These are phyloP conservation scores for Lineolata rhizophorae DNA, from an alignment of 495 filamentous ascomycete genomes.

Conservation along the genomic window DNA sequence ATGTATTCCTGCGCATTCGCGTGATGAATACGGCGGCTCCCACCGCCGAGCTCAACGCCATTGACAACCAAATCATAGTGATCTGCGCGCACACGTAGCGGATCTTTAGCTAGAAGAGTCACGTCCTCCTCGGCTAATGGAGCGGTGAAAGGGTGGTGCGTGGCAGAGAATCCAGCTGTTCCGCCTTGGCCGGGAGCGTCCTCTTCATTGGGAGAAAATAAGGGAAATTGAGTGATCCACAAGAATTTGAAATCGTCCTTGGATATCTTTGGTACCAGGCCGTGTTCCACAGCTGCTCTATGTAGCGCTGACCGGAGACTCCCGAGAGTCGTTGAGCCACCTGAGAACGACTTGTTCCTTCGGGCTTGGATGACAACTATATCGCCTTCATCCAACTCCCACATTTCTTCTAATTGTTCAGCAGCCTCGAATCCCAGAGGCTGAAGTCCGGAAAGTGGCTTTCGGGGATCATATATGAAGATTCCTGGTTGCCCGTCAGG, in stretches of 20 bases:
- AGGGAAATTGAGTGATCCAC: slow-evolving; percentile 79
- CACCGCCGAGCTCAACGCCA: slow-evolving; percentile 83
- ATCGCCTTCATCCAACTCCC: slow-evolving; percentile 43
- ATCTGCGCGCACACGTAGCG: slow-evolving; percentile 49
- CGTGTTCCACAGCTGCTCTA: slow-evolving; percentile 34
- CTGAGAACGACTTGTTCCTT: slow-evolving; percentile 31
- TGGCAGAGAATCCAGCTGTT: slow-evolving; percentile 55
- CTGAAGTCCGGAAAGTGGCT: slow-evolving; percentile 48
- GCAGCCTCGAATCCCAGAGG: slow-evolving; percentile 55
- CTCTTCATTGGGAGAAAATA: slow-evolving; percentile 49
- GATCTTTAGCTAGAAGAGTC: slow-evolving; percentile 47
- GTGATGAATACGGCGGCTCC: slow-evolving; percentile 80
- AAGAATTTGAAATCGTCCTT: slow-evolving; percentile 39
- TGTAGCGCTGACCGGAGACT: slow-evolving; percentile 51
- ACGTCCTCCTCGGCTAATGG: slow-evolving; percentile 53
- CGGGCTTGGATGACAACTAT: slow-evolving; percentile 66
- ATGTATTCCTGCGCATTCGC: slow-evolving; percentile 67
- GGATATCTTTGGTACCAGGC: slow-evolving; percentile 30
- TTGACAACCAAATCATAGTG: slow-evolving; percentile 94
- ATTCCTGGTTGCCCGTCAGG: slow-evolving; percentile 52
- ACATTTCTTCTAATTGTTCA: slow-evolving; percentile 29
- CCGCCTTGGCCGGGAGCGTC: slow-evolving; percentile 62
- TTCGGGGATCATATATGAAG: slow-evolving; percentile 44
- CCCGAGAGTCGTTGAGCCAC: slow-evolving; percentile 62
- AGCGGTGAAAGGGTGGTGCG: slow-evolving; percentile 92